Evolutionary conservation across 192 early-diverging fungal species (phyloP).

Genomic region (Spizellomyces sp.): DNA sequence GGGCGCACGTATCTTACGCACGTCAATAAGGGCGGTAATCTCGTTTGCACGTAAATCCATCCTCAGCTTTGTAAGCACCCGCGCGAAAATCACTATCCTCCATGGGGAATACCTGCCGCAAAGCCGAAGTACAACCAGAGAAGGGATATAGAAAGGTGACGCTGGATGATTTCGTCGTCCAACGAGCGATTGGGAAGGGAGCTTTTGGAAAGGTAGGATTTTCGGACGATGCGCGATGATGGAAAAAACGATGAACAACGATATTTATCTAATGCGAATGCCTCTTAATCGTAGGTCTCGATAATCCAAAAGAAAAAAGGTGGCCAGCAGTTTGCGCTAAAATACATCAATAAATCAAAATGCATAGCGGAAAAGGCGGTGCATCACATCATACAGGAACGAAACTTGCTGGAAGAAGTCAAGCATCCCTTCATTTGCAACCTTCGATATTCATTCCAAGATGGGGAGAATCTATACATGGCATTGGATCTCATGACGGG

Average conservation of each 20-base stretch:
- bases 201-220: slow-evolving; percentile 81
- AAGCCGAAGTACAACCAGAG: not conserved
- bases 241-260: too few species aligned
- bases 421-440: slow-evolving; percentile 80
- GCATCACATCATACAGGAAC: slow-evolving; percentile 89
- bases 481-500: slow-evolving; percentile 51
- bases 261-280: not conserved
- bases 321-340: slow-evolving; percentile 81
- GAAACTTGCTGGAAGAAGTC: slow-evolving; percentile 84
- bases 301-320: slow-evolving; percentile 87
- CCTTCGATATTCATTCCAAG: slow-evolving; percentile 50
- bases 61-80: too few species aligned
- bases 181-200: slow-evolving; percentile 89
- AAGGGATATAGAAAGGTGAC: slow-evolving; percentile 21
- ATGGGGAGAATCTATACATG: slow-evolving; percentile 50
- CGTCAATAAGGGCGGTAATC: too few species aligned
- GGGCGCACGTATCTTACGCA: too few species aligned
- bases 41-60: too few species aligned
- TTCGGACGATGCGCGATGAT: not conserved
- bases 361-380: slow-evolving; percentile 71
- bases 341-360: slow-evolving; percentile 93
- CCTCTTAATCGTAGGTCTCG: slow-evolving; percentile 57
- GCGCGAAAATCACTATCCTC: not conserved
- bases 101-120: slow-evolving; percentile 1
- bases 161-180: slow-evolving; percentile 85